Evolutionary conservation across 2,329 filamentous ascomycete species (phyloP).

Genomic region (Curvularia sp.): DNA sequence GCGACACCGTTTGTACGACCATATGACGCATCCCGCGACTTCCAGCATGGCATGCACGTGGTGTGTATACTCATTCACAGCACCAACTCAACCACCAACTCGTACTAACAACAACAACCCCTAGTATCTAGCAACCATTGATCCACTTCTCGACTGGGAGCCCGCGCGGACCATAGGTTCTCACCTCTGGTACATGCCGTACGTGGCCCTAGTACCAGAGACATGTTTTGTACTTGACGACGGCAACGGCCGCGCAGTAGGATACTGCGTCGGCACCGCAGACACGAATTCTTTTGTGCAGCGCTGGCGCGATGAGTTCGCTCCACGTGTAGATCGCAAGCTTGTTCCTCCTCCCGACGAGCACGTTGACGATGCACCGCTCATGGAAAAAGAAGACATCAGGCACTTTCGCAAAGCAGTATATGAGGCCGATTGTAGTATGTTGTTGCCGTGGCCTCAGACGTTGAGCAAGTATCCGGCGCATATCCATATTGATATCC

Average conservation of each 20-base stretch:
- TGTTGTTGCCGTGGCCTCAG: conserved; percentile 26
- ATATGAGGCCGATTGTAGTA: conserved; percentile 35
- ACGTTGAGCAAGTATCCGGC: conserved; percentile 42
- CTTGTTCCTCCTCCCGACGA: conserved; percentile 25
- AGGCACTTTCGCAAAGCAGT: conserved; percentile 27
- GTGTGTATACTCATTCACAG: conserved; percentile 13
- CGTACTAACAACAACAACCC: background rate
- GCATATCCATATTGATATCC: conserved; percentile 51
- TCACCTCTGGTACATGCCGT: conserved; percentile 46
- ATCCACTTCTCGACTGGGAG: conserved; percentile 32
- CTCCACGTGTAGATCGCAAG: conserved; percentile 31
- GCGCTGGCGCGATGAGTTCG: conserved; percentile 40
- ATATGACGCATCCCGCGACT: conserved; percentile 29
- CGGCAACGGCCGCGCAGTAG: conserved; percentile 42
- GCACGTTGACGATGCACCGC: conserved; percentile 8
- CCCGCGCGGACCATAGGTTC: conserved; percentile 42
- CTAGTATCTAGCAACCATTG: conserved; percentile 39
- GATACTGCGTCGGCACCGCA: conserved; percentile 50
- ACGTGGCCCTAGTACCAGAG: conserved; percentile 37
- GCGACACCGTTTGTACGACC: conserved; percentile 26
- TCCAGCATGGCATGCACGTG: conserved; percentile 27
- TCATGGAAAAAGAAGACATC: conserved; percentile 32
- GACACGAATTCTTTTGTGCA: conserved; percentile 37
- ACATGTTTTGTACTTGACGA: conserved; percentile 50
- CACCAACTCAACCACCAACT: background rate